Evolutionary conservation across 257 asterid species (phyloP), one percentile per base, ranked within the genome.

Genomic region (Solanum tarijense): DNA sequence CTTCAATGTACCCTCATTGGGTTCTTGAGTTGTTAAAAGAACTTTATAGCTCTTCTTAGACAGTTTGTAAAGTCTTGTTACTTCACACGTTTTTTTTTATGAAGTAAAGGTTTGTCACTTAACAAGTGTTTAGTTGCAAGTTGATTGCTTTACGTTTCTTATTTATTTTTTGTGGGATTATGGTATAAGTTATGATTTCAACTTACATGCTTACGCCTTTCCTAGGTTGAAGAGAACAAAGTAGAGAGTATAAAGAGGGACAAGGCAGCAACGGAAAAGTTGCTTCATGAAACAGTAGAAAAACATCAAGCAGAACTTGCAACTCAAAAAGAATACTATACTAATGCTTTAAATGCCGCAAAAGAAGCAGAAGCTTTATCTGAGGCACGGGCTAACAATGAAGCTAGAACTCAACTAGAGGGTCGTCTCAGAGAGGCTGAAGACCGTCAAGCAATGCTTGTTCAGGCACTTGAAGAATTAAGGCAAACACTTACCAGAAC

Each of bases 321-420:
- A 52, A 87, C 93, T 87, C 98, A 97, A 90, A 97, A 97, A 90
- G 99, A 96, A 87, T 94, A 94, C 92, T 97, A 94, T 88, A 92
- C 98, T 66, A 91, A 86, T 92, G 99, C 99, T 69, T 91, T 96
- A 89, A 94, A 88, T 88, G 97, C 93, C 21, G 98, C 99, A 79
- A 97, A 94, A 90, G 99, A 97, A 94, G 99, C 99, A 41, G 99
- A 94, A 90, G 91, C 99, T 83, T 93, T 97, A 90, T 99, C 98
- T 75, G 98, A 97, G 91, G 96, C 98, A 83, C 95, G 95, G 27
- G 99, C 94, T 36, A 93, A 95, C 91, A 93, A 92, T 91, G 99
- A 97, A 93, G 99, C 99, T 34, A 94, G 98, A 91, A 95, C 97
- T 58, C 98, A 94, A 92, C 89, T 97, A 55, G 98, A 97, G 93